Base-by-base conservation (phyloP, 2,329 filamentous ascomycete species). In the Colletotrichum filicis region DNA sequence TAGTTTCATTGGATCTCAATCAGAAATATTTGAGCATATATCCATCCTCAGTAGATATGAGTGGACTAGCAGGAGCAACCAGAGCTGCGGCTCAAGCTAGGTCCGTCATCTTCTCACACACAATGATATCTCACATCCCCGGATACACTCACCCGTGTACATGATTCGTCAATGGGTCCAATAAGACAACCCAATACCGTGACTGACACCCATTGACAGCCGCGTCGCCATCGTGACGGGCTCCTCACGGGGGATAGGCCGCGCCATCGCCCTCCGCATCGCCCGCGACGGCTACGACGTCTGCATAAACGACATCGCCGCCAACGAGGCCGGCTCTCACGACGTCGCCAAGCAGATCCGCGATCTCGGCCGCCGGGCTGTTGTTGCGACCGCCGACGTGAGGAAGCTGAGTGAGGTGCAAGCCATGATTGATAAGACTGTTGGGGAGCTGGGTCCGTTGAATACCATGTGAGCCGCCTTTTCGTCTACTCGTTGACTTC, bases 221-320 rank as follows among this genome's bases (percentile, higher is more conserved):
- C 70, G 70, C 32, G 49, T 74, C 28, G 71, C 68, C n/a, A 74
- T 74, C 37, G 71, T 74, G 24, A 74, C 71, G 11, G 71, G 71
- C 6, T 65, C 71, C n/a, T 35, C 71, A 0, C 61, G 68, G 8
- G 71, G 71, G 24, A 91, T 90, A 75, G 91, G 91, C 59, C 89
- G 88, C 76, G 86, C 89, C 24, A 91, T 92, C 66, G 91, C 91
- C 22, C 81, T 92, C 8, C 89, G 91, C 3, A 85, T 93, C 19
- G 91, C 91, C 6, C 81, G 85, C 26, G 92, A 93, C 74, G 91
- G 91, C 66, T 93, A 93, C 81, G 85, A 90, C 75, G 84, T 94
- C 62, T 92, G 90, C 77, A 83, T 93, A 75, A 93, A 92, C 78
- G 91, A 93, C 75, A 82, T 93, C 19, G 75, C 83, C 32, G 83